These are phyloP conservation scores for Phytophthora fragariaefolia DNA, from an alignment of 352 stramenopile species.

Conservation along the genomic window DNA sequence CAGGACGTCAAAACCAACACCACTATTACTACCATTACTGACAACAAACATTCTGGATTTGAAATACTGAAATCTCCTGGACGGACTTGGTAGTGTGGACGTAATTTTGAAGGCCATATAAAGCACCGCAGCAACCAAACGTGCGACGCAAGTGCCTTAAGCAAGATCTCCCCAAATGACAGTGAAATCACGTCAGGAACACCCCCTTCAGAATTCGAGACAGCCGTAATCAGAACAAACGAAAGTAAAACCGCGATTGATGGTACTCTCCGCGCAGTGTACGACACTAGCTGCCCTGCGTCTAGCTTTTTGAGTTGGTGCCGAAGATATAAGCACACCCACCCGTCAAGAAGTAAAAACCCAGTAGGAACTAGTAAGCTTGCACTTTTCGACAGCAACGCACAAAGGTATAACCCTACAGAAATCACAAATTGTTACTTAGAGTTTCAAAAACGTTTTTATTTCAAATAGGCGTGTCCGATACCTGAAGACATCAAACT, in stretches of 20 bases:
- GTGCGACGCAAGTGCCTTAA: conserved; percentile 49
- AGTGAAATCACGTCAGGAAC: conserved; percentile 48
- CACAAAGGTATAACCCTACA: conserved; percentile 40
- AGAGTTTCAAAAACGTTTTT: too few species aligned
- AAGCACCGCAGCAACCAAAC: conserved; percentile 39
- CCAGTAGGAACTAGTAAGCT: conserved; percentile 41
- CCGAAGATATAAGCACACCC: conserved; percentile 18
- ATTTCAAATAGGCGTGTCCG: neutral
- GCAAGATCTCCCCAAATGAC: conserved; percentile 30
- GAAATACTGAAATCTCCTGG: conserved; percentile 38
- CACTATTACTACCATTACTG: conserved; percentile 13
- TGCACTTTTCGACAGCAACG: conserved; percentile 59
- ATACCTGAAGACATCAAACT: conserved; percentile 23
- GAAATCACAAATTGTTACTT: too few species aligned
- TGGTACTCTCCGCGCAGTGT: conserved; percentile 22
- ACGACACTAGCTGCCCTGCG: conserved; percentile 5
- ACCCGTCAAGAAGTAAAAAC: conserved; percentile 41
- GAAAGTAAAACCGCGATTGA: conserved; percentile 19
- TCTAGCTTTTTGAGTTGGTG: neutral
- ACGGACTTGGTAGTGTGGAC: conserved; percentile 54
- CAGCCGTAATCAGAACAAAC: conserved; percentile 45
- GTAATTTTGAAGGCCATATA: conserved; percentile 50
- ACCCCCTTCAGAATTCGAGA: conserved; percentile 47
- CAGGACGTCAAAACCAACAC: neutral
- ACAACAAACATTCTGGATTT: conserved; percentile 46